A percentile compares a stretch with the other conserved stretches of the same genome.
Conservation (phyloP, 2,329 filamentous ascomycete species). For the Cladosporium sp. region DNA sequence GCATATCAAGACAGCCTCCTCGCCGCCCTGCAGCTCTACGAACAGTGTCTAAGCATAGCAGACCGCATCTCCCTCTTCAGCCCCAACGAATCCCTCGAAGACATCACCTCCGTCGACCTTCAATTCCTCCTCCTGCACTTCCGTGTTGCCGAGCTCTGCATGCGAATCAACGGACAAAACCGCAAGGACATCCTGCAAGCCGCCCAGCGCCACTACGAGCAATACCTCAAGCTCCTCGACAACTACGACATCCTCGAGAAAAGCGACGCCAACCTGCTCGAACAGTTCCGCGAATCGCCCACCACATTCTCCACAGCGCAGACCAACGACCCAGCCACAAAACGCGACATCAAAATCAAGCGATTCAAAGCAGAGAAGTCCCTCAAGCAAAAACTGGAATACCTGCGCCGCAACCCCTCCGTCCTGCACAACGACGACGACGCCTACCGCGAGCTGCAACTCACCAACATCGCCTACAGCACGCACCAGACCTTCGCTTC, state of each 20-base stretch:
- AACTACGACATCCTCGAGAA: conserved; percentile 68
- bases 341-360: conserved; percentile 79
- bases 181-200: conserved; percentile 60
- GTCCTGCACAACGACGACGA: conserved; percentile 75
- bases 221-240: conserved; percentile 72
- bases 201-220: conserved; percentile 70
- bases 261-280: conserved; percentile 64
- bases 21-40: conserved; percentile 65
- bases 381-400: conserved; percentile 76
- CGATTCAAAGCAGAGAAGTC: conserved; percentile 83
- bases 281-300: conserved; percentile 68
- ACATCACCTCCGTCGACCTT: conserved; percentile 77
- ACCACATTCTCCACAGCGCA: conserved; percentile 69
- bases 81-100: conserved; percentile 82
- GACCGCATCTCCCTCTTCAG: conserved; percentile 78
- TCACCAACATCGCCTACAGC: conserved; percentile 69
- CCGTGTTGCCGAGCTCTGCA: conserved; percentile 73
- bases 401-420: conserved; percentile 56
- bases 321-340: conserved; percentile 61
- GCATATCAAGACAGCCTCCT: conserved; percentile 65
- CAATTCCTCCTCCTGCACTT: conserved; percentile 78
- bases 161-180: conserved; percentile 56
- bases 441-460: conserved; percentile 70
- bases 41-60: conserved; percentile 66
- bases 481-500: conserved; percentile 79